Base-by-base conservation (phyloP, 2,329 filamentous ascomycete species). In the Grosmannia serpens region DNA sequence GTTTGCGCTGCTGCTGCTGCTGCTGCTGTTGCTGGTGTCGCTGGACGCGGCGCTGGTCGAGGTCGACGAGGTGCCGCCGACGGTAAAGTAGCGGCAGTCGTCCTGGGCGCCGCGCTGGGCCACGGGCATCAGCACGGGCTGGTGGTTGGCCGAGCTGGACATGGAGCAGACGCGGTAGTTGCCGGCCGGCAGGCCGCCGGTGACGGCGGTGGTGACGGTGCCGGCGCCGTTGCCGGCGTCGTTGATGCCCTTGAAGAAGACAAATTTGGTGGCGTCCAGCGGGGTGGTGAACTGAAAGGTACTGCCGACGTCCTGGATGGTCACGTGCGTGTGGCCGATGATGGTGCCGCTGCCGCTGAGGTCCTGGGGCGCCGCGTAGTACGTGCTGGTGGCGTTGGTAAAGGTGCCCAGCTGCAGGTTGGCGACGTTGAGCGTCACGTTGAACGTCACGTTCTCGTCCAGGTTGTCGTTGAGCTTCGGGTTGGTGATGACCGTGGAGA, bases 211-310 rank as follows among this genome's bases (percentile, higher is more conserved):
- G 15, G 73, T 69, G 13, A 86, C 72, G 6, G 75, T 71, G 55
- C 82, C 82, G 2, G 79, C 65, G 35, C 77, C 77, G 64, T 86
- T 77, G 38, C 81, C 82, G 20, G 71, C 75, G 61, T 84, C 81
- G 70, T 85, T 84, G 72, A 85, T 82, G 61, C 83, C 83, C 75
- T 85, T 85, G 78, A 86, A 85, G 70, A 85, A 85, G 66, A 72
- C 79, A 63, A 81, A 85, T 66, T 75, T 69, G 26, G 67, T 70
- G 35, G 82, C 74, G 61, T 84, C 76, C 7, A 81, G 75, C 31
- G 82, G 76, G n/a, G 68, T 64, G 10, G 65, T 72, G 11, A 82
- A 81, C 67, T 77, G 80, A 64, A 79, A 65, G 26, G 68, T 70
- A 66, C 69, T 70, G 55, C 81, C 82, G 53, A 80, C 71, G 61